Base-by-base conservation (phyloP, 306 rosid genomes). In the Heteromeles arbutifolia region DNA sequence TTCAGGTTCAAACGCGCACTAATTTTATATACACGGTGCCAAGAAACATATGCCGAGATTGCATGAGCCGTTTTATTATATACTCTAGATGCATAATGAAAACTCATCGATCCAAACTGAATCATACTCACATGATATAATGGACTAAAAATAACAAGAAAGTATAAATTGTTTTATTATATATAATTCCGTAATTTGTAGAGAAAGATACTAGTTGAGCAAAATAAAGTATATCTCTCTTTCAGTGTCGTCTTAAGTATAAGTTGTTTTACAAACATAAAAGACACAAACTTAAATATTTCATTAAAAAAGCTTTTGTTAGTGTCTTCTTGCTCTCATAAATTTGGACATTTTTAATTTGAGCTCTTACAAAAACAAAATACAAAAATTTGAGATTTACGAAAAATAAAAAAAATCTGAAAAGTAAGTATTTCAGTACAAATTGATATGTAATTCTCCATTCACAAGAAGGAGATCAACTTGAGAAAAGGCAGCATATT, bases 401-500 rank as follows among this genome's bases (percentile, higher is more conserved):
- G 4, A 61, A 0, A 15, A 26, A 17, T 25, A 3, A 7, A 0
- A 63, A 0, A 37, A 29, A 4, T 63, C 1, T 48, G 6, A 3
- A 15, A 3, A 31, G 19, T 9, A 64, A 17, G 24, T 64, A 64
- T 64, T 64, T 17, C 1, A 65, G 12, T 34, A 8, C 17, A 32
- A 34, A 11, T 34, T 9, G 4, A 19, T 13, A 34, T 65, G 25
- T 34, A 32, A 32, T 32, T 65, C 6, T 21, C 14, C 19, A 17
- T 17, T 13, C 32, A 8, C 6, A 57, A 39, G 15, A 11, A 37
- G 48, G 37, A 22, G 68, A 73, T 0, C 44, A 41, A 41, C 44
- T 41, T 25, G 41, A 7, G 66, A 65, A 34, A 19, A 37, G 6
- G 15, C 71, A 32, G 88, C 79, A 80, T 80, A 72, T 76, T 53